Evolutionary conservation across 148 eudicot genomes (phyloP), one percentile per base, ranked within the genome.

Genomic region (Polygonum maritimum): DNA sequence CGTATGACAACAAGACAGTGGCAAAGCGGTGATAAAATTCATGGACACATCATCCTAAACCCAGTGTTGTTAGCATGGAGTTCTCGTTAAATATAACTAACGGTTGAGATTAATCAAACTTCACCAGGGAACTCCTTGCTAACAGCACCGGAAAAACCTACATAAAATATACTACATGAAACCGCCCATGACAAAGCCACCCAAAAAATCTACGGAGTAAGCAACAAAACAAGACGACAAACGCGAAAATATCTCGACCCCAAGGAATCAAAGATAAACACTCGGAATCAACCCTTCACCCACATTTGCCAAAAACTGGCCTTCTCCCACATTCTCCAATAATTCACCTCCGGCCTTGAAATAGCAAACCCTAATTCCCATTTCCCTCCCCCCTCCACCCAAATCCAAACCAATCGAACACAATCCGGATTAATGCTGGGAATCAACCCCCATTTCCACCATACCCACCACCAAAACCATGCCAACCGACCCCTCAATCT

Each of bases 391-490:
- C 65, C 36, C 10, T 11, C 38, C 0, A 0, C 36, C 71, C 44
- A 14, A 67, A 67, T 36, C 71, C 71, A 36, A 6, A 67, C 36
- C 16, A 62, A 62, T 22, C 36, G 15, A 4, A 36, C 11, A n/a
- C 11, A 5, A 1, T 14, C 71, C 38, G 19, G 2, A 14, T 39
- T 44, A 12, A 76, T 76, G 78, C 78, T 48, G 73, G 47, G 51
- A 76, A 47, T 40, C 71, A 76, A 76, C 48, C 78, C 57, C 72
- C 78, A 21, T 41, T 11, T 19, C 51, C 35, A 44, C 52, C 75
- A 3, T 11, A 26, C 31, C 31, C 52, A 40, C 48, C 47, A 26
- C 45, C 69, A 4, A 7, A 72, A 67, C 40, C 57, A 76, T 48
- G 52, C 35, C 57, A 45, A 16, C 35, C 49, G 8, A 15, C 78